These are phyloP conservation scores for Penium margaritaceum DNA, from an alignment of 139 green algal genomes.

Conservation along the genomic window DNA sequence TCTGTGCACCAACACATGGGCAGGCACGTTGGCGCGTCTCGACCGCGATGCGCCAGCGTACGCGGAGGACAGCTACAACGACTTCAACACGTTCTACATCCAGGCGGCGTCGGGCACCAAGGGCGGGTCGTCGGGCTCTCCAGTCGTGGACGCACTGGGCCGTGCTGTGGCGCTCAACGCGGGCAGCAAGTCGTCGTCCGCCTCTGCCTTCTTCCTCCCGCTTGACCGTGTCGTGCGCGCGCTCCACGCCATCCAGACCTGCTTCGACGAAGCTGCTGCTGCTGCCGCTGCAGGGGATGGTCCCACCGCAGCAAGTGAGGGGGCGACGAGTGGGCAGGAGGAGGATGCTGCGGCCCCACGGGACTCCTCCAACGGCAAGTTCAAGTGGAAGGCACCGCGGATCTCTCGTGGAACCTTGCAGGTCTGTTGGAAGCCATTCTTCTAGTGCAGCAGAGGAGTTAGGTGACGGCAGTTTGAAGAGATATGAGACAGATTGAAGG, in stretches of 20 bases:
- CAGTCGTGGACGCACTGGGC: constrained; percentile 73
- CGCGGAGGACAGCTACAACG: constrained; percentile 69
- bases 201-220: constrained; percentile 81
- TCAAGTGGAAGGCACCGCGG: constrained; percentile 7
- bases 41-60: constrained; percentile 80
- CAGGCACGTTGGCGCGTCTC: constrained; percentile 74
- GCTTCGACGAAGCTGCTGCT: background rate
- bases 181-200: constrained; percentile 72
- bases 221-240: constrained; percentile 72
- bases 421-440: no score
- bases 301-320: no score
- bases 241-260: constrained; percentile 63
- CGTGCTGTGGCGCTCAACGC: constrained; percentile 80
- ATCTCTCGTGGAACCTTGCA: constrained; percentile 44
- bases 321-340: no score
- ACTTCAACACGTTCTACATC: constrained; percentile 83
- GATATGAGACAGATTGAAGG: no score
- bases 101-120: constrained; percentile 70
- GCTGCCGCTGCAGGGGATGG: no score
- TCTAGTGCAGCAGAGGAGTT: no score
- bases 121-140: constrained; percentile 68
- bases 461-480: no score
- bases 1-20: no score
- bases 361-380: no score
- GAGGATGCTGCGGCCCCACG: no score